Base-by-base conservation (phyloP, 768 basidiomycete species). In the Trichaptum fuscoviolaceum region DNA sequence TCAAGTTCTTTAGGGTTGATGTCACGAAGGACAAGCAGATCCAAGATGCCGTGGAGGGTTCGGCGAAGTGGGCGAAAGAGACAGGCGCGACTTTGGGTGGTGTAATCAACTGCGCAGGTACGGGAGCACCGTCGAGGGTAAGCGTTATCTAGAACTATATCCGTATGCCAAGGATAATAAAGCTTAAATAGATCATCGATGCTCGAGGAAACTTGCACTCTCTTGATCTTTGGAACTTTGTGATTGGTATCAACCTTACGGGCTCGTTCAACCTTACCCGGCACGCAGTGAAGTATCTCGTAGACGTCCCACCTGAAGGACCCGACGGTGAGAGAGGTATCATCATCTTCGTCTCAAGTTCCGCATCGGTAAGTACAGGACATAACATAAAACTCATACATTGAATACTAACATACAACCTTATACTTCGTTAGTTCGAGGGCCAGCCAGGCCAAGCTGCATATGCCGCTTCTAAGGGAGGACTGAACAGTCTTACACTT, bases 221-320 rank as follows among this genome's bases (percentile, higher is more conserved):
- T 6, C 74, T 83, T 30, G 83, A 83, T 57, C 69, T 82, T 1
- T 89, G 86, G 84, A 77, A 85, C 63, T 79, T 81, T 59, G 78
- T 80, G 1, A 70, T 88, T 24, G 80, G 75, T 7, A 81, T 88
- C 60, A 88, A 89, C 71, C 75, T 87, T 27, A 81, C 84, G 1
- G 85, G 86, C 23, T 78, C 83, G 1, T 88, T 87, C 77, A 84
- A 88, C 69, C 77, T 89, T 63, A 85, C 85, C 7, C 79, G 86
- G 3, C 75, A 85, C 24, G 85, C 80, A 26, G 76, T 85, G 63
- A 75, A 82, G 66, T 80, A 85, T 67, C 77, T 88, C 35, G 78
- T 83, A 17, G 76, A 77, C 35, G 82, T 82, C 62, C 73, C 78
- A 0, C 74, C 73, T 2, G 84, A 85, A 67, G 76, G 79, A 24